Evolutionary conservation across 1,284 basidiomycete genomes (phyloP), one percentile per base, ranked within the genome.

Genomic region (Cryptococcus floricola): DNA sequence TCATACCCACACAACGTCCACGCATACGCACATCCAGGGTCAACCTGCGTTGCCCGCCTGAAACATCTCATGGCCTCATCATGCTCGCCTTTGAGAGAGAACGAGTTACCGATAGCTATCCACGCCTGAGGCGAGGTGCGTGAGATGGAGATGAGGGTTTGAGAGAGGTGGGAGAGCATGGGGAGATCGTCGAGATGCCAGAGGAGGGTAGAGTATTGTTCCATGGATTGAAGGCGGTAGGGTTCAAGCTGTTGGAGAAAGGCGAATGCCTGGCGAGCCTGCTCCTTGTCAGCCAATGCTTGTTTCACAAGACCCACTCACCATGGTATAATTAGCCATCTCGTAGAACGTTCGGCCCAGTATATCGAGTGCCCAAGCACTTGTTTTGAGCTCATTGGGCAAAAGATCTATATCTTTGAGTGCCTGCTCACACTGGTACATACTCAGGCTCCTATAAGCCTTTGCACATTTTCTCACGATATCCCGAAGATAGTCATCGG

Each of bases 1-100:
- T 97, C 93, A 77, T 96, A 92, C 47, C 94, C 93, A 68, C 89
- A 91, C 60, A 97, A 80, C 23, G 91, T 95, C 79, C 89, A 93
- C 56, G 91, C 91, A 74, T 96, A 95, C 57, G 91, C 88, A 77
- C 87, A 91, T 9, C 82, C 81, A 9, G 88, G 85, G 71, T 91
- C 89, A 68, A 94, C 77, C 74, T 90, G 86, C 19, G 86, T 83
- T 45, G 93, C 93, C 56, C 93, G 85, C 56, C 86, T 83, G 78
- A 97, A 97, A 79, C 91, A 95, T 69, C 88, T 86, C 77, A 95
- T 79, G 12, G 94, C 93, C 68, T 95, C 88, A 49, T 87, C 81
- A 66, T 91, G 87, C 68, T 96, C 91, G 74, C 91, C 91, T 73
- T 92, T 86, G 62, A 94, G 77, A 5, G 91, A 93, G 76, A 96